phyloP scores from a whole-genome alignment of 2,329 filamentous ascomycete genomes.

The Hymenoscyphus linearis region DNA sequence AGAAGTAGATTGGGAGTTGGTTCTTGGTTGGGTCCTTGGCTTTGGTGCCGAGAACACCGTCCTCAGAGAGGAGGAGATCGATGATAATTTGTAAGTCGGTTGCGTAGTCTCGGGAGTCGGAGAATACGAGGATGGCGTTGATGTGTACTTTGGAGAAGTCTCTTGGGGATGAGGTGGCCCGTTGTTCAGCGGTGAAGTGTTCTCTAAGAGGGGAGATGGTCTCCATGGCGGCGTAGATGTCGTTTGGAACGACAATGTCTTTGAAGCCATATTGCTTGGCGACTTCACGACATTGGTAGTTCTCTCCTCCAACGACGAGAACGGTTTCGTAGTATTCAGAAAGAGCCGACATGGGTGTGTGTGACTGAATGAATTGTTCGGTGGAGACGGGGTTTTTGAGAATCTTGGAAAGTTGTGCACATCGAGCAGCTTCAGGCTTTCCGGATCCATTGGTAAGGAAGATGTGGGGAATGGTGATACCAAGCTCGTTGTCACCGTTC shows the following conservation, averaged over 20 bases:
- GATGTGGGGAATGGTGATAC: constrained; percentile 72
- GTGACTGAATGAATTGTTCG: constrained; percentile 72
- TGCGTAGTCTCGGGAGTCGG: constrained; percentile 67
- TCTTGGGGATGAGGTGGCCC: constrained; percentile 59
- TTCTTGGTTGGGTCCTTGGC: constrained; percentile 60
- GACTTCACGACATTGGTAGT: constrained; percentile 67
- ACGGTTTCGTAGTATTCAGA: constrained; percentile 74
- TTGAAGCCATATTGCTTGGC: constrained; percentile 71
- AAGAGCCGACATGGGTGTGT: constrained; percentile 72
- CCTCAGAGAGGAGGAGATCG: constrained; percentile 63
- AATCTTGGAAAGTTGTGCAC: constrained; percentile 62
- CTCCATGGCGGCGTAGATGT: constrained; percentile 65
- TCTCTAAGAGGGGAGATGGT: constrained; percentile 63
- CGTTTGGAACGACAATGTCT: constrained; percentile 67
- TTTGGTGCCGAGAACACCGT: constrained; percentile 59
- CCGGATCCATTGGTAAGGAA: constrained; percentile 72
- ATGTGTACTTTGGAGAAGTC: constrained; percentile 70
- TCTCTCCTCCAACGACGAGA: constrained; percentile 69
- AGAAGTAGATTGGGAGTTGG: constrained; percentile 72
- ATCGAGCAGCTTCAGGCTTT: constrained; percentile 61
- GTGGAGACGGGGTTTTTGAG: constrained; percentile 59
- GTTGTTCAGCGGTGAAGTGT: constrained; percentile 62
- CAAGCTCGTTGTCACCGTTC: constrained; percentile 71
- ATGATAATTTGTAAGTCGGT: constrained; percentile 74
- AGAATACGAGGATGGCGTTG: constrained; percentile 70